These are phyloP conservation scores for Fusarium sp. DNA, from an alignment of 2,329 filamentous ascomycete genomes.

Conservation along the genomic window DNA sequence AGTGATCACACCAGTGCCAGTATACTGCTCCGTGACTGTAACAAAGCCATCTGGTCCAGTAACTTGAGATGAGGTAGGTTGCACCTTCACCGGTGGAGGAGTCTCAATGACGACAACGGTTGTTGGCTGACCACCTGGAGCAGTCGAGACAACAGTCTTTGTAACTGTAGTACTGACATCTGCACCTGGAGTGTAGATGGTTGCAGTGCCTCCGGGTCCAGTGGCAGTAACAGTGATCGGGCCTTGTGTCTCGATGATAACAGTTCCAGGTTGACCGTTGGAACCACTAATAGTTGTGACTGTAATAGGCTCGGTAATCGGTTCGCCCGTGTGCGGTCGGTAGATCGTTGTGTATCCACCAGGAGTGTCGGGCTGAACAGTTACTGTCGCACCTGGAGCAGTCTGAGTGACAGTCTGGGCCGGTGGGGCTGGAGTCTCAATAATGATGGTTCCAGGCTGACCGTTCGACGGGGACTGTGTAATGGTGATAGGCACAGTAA, in stretches of 20 bases:
- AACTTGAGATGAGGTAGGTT: background rate
- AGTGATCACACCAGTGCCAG: slow-evolving; percentile 19
- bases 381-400: slow-evolving; percentile 9
- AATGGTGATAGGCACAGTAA: slow-evolving; percentile 32
- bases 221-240: slow-evolving; percentile 25
- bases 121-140: slow-evolving; percentile 4
- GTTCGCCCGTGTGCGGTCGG: slow-evolving; percentile 22
- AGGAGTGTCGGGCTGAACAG: slow-evolving; percentile 19
- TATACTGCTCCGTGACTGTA: slow-evolving; percentile 18
- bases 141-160: slow-evolving; percentile 19
- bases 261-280: slow-evolving; percentile 31
- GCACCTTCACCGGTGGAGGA: slow-evolving; percentile 20
- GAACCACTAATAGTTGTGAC: slow-evolving; percentile 26
- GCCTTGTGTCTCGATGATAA: slow-evolving; percentile 32
- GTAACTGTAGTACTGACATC: slow-evolving; percentile 22
- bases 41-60: slow-evolving; percentile 4
- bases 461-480: slow-evolving; percentile 28
- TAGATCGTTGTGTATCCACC: slow-evolving; percentile 24
- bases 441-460: slow-evolving; percentile 32
- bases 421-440: slow-evolving; percentile 23
- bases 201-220: slow-evolving; percentile 10
- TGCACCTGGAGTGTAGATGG: slow-evolving; percentile 26
- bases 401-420: slow-evolving; percentile 14
- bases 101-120: slow-evolving; percentile 26
- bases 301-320: slow-evolving; percentile 26